A percentile compares a stretch with the other conserved stretches of the same genome.
Conservation (phyloP, 2,329 filamentous ascomycete species). For the Corynespora cassiicola region DNA sequence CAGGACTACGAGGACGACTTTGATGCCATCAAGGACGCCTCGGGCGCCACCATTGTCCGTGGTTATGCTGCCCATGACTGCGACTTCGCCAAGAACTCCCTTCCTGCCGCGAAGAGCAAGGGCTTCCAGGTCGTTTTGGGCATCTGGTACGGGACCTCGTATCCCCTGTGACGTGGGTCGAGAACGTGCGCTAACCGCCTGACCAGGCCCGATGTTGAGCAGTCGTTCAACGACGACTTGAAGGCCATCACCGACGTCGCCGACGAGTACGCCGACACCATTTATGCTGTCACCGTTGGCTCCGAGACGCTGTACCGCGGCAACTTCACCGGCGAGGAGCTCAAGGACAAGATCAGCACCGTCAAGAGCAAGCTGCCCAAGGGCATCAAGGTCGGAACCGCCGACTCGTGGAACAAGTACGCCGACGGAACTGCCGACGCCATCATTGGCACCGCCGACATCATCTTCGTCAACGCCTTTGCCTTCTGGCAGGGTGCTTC, state of each 20-base stretch:
- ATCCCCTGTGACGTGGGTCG: conserved; percentile 2
- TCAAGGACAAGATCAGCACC: conserved; percentile 67
- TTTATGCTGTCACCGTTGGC: conserved; percentile 74
- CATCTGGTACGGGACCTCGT: conserved; percentile 63
- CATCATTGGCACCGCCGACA: conserved; percentile 67
- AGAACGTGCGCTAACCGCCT: conserved; percentile 4
- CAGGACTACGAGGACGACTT: conserved; percentile 72
- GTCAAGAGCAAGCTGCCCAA: conserved; percentile 63
- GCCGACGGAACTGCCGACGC: conserved; percentile 71
- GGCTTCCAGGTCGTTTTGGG: conserved; percentile 73
- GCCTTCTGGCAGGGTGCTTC: conserved; percentile 74
- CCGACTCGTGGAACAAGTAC: conserved; percentile 77
- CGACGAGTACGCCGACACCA: conserved; percentile 59
- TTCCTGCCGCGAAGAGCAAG: conserved; percentile 70
- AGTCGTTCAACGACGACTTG: conserved; percentile 67
- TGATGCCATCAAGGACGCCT: conserved; percentile 61
- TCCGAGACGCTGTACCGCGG: conserved; percentile 74
- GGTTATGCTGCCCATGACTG: conserved; percentile 73
- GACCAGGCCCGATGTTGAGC: conserved; percentile 66
- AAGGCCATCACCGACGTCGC: conserved; percentile 60
- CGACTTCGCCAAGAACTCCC: conserved; percentile 66
- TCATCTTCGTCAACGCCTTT: conserved; percentile 73
- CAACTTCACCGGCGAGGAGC: conserved; percentile 67
- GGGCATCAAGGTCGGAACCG: conserved; percentile 67
- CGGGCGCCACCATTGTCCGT: conserved; percentile 64